Conservation (phyloP, 176 grass and related monocot species). For the Bolboschoenus planiculmis region DNA sequence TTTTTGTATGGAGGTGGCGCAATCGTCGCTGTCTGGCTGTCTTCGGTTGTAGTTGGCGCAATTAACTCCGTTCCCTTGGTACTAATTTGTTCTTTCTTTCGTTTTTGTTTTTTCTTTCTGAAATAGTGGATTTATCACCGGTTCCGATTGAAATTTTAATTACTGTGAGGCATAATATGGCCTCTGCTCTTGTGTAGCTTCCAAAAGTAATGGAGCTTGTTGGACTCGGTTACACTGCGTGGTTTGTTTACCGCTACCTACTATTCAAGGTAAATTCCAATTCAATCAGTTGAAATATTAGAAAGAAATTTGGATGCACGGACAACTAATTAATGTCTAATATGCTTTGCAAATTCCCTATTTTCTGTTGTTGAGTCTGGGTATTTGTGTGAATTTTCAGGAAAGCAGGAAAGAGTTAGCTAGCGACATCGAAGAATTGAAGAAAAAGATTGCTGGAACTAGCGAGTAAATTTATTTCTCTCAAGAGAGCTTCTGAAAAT, state of each 20-base stretch:
- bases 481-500: conserved; percentile 5
- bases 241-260: conserved; percentile 98
- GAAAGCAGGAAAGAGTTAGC: conserved; percentile 82
- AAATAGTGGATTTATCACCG: no score
- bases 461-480: conserved; percentile 39
- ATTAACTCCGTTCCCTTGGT: conserved; percentile 96
- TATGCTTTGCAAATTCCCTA: neutral
- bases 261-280: conserved; percentile 83
- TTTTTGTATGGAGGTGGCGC: conserved; percentile 87
- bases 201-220: conserved; percentile 93
- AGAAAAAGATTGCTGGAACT: conserved; percentile 83
- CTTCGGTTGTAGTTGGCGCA: conserved; percentile 73
- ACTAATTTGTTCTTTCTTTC: neutral
- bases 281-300: neutral
- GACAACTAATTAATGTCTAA: neutral
- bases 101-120: no score
- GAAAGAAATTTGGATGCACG: neutral
- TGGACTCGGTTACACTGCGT: conserved; percentile 90
- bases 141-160: no score
- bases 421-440: conserved; percentile 64
- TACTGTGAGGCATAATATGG: neutral
- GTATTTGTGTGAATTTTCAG: conserved; percentile 23
- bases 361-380: neutral
- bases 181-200: conserved; percentile 42
- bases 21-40: conserved; percentile 74